Conservation (phyloP, 176 grass and related monocot genomes). For the Zoysia japonica region DNA sequence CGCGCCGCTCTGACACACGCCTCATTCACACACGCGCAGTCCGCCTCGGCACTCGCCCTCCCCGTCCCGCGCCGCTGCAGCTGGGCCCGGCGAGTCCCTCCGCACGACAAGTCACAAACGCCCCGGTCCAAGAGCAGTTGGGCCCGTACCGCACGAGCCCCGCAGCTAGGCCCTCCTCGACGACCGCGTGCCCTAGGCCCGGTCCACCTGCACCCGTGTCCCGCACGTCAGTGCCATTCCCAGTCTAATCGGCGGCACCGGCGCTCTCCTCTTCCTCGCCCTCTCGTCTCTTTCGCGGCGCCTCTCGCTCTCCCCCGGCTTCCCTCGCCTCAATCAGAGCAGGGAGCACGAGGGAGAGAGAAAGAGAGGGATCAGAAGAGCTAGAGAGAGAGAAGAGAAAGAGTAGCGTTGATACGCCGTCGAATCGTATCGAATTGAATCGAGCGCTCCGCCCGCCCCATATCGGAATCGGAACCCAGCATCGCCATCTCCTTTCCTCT, state of each 20-base stretch:
- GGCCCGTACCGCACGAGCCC: constrained; percentile 5
- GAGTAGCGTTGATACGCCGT: constrained; percentile 97
- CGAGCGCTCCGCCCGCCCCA: constrained; percentile 18
- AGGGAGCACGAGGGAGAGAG: background rate
- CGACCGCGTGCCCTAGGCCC: background rate
- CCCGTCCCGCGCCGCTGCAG: background rate
- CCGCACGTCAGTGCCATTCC: background rate
- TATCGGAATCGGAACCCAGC: constrained; percentile 46
- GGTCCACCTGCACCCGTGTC: background rate
- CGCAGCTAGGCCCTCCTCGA: background rate
- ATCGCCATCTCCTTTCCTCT: constrained; percentile 34
- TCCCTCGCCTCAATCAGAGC: constrained; percentile 1
- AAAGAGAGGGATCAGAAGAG: constrained; percentile 12
- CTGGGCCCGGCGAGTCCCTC: constrained; percentile 26
- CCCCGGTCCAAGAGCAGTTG: constrained; percentile 37
- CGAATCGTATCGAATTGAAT: constrained; percentile 42
- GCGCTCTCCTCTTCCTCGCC: background rate
- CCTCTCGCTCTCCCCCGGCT: background rate
- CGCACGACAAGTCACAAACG: constrained; percentile 30
- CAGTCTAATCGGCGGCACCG: background rate
- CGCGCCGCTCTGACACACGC: constrained; percentile 13
- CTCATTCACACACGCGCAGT: background rate
- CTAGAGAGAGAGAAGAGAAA: constrained; percentile 67
- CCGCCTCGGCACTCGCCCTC: background rate
- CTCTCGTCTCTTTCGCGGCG: constrained; percentile 9